These are phyloP conservation scores for Irpex sp. DNA, from an alignment of 1,284 basidiomycete genomes.

Conservation along the genomic window DNA sequence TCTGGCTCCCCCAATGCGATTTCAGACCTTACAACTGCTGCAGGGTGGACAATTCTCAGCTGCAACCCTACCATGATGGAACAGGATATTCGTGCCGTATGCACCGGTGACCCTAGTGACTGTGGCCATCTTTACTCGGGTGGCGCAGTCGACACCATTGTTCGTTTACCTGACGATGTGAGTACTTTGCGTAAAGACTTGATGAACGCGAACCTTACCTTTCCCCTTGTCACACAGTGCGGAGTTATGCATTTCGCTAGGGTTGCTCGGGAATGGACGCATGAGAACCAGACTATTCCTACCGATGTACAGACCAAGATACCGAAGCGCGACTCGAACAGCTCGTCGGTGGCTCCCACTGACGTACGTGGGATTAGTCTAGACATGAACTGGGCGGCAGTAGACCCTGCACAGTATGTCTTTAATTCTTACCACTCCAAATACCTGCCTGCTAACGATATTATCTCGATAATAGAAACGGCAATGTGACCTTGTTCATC, in stretches of 20 bases:
- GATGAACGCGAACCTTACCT: not conserved
- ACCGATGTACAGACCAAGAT: conserved; percentile 23
- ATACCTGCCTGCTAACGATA: not conserved
- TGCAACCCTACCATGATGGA: conserved; percentile 34
- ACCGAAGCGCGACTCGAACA: conserved; percentile 27
- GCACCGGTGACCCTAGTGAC: conserved; percentile 27
- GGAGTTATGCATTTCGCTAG: conserved; percentile 44
- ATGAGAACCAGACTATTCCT: conserved; percentile 39
- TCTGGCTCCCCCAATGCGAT: conserved; percentile 35
- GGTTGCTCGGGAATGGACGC: conserved; percentile 36
- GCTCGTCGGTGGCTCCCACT: conserved; percentile 17
- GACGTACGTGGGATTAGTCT: conserved; percentile 37
- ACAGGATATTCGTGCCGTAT: conserved; percentile 47
- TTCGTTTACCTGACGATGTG: conserved; percentile 45
- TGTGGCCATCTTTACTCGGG: conserved; percentile 42
- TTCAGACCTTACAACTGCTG: conserved; percentile 47
- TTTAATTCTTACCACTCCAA: not conserved
- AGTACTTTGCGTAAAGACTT: conserved; percentile 15
- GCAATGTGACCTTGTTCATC: conserved; percentile 35
- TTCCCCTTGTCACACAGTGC: conserved; percentile 29
- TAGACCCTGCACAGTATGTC: conserved; percentile 27
- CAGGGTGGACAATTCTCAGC: conserved; percentile 46
- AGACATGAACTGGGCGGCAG: conserved; percentile 36
- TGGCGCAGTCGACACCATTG: conserved; percentile 44
- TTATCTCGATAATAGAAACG: conserved; percentile 16